A percentile compares a stretch with the other conserved stretches of the same genome.
These are phyloP conservation scores for Posidonia oceanica DNA, from an alignment of 116 monocot genomes.

Conservation along the genomic window DNA sequence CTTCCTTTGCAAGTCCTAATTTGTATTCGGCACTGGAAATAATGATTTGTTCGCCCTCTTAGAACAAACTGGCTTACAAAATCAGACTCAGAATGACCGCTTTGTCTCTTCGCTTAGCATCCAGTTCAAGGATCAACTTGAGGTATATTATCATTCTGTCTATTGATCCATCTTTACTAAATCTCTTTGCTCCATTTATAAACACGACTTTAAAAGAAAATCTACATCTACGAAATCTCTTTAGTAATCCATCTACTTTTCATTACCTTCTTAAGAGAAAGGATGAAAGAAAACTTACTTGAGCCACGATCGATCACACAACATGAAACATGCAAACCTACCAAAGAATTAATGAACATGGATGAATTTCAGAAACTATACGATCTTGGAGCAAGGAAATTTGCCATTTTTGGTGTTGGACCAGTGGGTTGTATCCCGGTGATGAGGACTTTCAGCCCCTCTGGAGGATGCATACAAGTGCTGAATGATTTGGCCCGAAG, in stretches of 20 bases:
- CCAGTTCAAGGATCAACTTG: conserved; percentile 9
- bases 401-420: conserved; percentile 6
- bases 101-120: neutral
- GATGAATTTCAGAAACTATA: conserved; percentile 15
- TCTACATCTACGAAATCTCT: too few relatives aligned
- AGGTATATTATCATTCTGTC: neutral
- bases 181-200: neutral
- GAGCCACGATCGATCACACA: too few relatives aligned
- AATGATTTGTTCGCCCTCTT: conserved; percentile 11
- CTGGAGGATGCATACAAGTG: conserved; percentile 32
- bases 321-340: too few relatives aligned
- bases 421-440: conserved; percentile 39
- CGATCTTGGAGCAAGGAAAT: conserved; percentile 1
- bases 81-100: neutral
- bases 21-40: conserved; percentile 2
- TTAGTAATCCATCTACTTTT: too few relatives aligned
- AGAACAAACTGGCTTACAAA: neutral
- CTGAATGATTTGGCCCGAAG: conserved; percentile 24
- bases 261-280: too few relatives aligned
- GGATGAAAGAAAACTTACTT: too few relatives aligned
- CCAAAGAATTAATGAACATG: too few relatives aligned
- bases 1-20: conserved; percentile 6
- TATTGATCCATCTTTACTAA: neutral
- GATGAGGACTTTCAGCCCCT: conserved; percentile 14
- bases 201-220: neutral